Evolutionary conservation across 164 flowering plant species (phyloP), one percentile per base, ranked within the genome.

Genomic region (Vitis rupestris): DNA sequence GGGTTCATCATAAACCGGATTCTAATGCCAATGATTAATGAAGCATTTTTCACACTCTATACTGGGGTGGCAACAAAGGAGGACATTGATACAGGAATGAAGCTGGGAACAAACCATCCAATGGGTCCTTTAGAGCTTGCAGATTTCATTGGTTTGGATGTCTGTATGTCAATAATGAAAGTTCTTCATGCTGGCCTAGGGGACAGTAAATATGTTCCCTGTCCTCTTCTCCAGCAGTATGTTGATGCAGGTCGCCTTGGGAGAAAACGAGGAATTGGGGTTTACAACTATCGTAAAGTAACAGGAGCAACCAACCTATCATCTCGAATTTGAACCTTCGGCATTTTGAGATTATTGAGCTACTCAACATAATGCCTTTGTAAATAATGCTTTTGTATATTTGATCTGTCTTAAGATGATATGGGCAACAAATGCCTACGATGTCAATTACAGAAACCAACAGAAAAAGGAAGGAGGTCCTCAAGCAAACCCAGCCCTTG

Each of bases 61-160:
- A 89, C 94, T 19, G 97, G 97, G 23, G 99, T 93, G 61, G 98
- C 98, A 70, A 86, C 97, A 3, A 91, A 90, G 82, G 97, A 95
- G 74, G 97, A 93, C 77, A 93, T 93, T 53, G 99, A 95, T 67
- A 59, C 83, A 0, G 99, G 93, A 54, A 93, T 95, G 99, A 95
- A 95, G 75, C 85, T 93, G 54, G 98, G 98, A 15, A 93, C 98
- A 53, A 93, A 91, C 75, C 99, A 95, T 70, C 97, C 95, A n/a
- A 93, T 93, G 98, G 97, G 97, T 63, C 99, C 99, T 56, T 76
- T 95, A 50, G 86, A 85, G 79, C 97, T 95, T 72, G 99, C 99
- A 47, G 97, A 95, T 81, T 89, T 93, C 75, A 95, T 95, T 63
- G 98, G 98, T 44, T 75, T 93, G 66, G 98, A 95, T 79, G 84